Conservation (phyloP, 2,329 filamentous ascomycete species). For the Aspergillus japonicus region DNA sequence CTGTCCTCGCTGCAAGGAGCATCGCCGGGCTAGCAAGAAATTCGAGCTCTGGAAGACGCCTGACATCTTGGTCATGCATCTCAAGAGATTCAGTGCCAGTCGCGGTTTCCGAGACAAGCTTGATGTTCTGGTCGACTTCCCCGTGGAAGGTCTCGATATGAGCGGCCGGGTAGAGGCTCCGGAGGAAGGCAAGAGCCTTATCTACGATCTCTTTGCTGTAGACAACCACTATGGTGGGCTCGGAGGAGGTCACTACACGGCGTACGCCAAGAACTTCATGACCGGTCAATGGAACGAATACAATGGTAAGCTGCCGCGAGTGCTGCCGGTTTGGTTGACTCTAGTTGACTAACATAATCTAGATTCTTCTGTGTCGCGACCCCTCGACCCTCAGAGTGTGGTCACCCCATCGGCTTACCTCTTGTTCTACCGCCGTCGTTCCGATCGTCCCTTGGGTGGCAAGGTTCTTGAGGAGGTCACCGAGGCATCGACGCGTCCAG, state of each 20-base stretch:
- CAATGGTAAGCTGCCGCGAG: constrained; percentile 65
- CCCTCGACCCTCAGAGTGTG: constrained; percentile 60
- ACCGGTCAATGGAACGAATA: constrained; percentile 93
- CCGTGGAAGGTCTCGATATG: constrained; percentile 81
- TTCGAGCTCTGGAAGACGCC: constrained; percentile 96
- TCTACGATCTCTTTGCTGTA: constrained; percentile 92
- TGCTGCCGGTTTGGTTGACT: not conserved
- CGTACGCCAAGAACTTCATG: constrained; percentile 87
- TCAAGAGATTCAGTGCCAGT: constrained; percentile 91
- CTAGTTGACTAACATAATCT: constrained; percentile 41
- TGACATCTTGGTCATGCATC: constrained; percentile 89
- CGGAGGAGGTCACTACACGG: constrained; percentile 94
- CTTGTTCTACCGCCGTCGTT: constrained; percentile 90
- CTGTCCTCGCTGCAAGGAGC: constrained; percentile 92
- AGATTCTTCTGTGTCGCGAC: constrained; percentile 73
- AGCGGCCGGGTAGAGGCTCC: constrained; percentile 74
- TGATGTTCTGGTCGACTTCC: constrained; percentile 87
- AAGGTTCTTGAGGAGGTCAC: constrained; percentile 70
- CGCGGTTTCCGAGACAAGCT: constrained; percentile 85
- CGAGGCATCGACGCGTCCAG: constrained; percentile 57
- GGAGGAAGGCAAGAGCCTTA: constrained; percentile 75
- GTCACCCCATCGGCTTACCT: constrained; percentile 82
- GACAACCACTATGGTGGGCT: constrained; percentile 95
- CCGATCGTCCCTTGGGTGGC: constrained; percentile 74
- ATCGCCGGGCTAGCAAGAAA: constrained; percentile 89